These are phyloP conservation scores for Cordyceps cicadae DNA, from an alignment of 2,329 filamentous ascomycete species.

Conservation along the genomic window DNA sequence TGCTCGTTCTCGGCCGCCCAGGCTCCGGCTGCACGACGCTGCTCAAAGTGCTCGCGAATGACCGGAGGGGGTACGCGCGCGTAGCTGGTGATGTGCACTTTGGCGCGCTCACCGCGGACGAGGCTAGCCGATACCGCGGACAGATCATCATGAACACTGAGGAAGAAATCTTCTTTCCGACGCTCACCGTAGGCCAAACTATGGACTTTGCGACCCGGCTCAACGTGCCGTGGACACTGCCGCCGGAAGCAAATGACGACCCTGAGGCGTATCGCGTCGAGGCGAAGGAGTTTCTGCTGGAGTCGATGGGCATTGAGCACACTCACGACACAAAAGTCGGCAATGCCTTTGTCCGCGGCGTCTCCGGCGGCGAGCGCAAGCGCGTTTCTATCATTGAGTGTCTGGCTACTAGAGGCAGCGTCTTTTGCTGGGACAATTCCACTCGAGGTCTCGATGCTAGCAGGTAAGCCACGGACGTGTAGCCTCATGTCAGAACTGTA, in stretches of 20 bases:
- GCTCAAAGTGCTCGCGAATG: conserved; percentile 61
- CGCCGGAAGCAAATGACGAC: conserved; percentile 30
- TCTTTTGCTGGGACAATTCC: conserved; percentile 61
- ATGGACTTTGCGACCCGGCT: conserved; percentile 59
- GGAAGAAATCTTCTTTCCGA: conserved; percentile 57
- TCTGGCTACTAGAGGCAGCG: conserved; percentile 46
- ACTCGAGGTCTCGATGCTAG: conserved; percentile 59
- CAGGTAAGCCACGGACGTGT: conserved; percentile 32
- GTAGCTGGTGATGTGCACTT: conserved; percentile 53
- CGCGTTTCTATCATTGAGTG: conserved; percentile 61
- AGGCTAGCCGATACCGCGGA: conserved; percentile 40
- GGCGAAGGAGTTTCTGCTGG: conserved; percentile 46
- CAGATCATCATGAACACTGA: conserved; percentile 65
- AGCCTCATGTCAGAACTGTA: background rate
- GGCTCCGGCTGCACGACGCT: conserved; percentile 64
- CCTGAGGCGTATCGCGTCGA: conserved; percentile 38
- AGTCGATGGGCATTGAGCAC: conserved; percentile 50
- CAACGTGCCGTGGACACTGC: conserved; percentile 44
- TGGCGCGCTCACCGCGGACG: conserved; percentile 41
- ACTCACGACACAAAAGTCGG: conserved; percentile 59
- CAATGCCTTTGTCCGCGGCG: conserved; percentile 56
- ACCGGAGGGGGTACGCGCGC: conserved; percentile 48
- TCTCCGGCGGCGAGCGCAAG: conserved; percentile 61
- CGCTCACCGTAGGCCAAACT: conserved; percentile 62
- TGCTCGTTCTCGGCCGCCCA: conserved; percentile 60